Evolutionary conservation across 2,329 filamentous ascomycete species (phyloP).

Genomic region (Sclerotinia spermophila): DNA sequence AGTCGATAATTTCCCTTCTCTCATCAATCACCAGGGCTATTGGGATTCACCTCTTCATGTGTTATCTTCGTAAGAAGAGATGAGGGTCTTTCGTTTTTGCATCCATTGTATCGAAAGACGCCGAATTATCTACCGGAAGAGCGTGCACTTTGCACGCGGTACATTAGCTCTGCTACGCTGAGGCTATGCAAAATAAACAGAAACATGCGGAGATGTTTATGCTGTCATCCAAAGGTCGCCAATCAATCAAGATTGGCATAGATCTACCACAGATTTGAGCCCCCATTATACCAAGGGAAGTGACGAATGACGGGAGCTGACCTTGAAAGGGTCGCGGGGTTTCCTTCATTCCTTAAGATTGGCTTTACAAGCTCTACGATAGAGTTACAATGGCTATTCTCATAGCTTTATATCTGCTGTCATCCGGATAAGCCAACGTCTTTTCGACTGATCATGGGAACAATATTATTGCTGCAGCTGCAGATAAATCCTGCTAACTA

Average conservation of each 20-base stretch:
- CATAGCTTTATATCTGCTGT: constrained; percentile 9
- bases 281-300: neutral
- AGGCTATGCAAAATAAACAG: constrained; percentile 15
- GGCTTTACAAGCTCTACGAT: neutral
- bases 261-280: constrained; percentile 11
- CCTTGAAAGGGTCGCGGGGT: constrained; percentile 11
- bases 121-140: neutral
- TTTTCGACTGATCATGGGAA: constrained; percentile 2
- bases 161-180: constrained; percentile 10
- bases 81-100: constrained; percentile 1
- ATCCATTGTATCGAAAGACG: neutral
- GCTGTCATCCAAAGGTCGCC: constrained; percentile 5
- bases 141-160: neutral
- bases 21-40: neutral
- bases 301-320: neutral
- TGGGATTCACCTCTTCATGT: neutral
- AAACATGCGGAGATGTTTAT: constrained; percentile 13
- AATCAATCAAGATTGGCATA: constrained; percentile 5
- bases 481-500: constrained; percentile 8
- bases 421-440: constrained; percentile 3
- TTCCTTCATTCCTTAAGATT: constrained; percentile 6
- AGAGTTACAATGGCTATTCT: constrained; percentile 8
- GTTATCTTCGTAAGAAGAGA: neutral
- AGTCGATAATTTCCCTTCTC: neutral
- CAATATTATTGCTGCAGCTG: constrained; percentile 6